A percentile compares a stretch with the other conserved stretches of the same genome.
phyloP scores from a whole-genome alignment of 257 asterid genomes.

The Craterostigma plantagineum region DNA sequence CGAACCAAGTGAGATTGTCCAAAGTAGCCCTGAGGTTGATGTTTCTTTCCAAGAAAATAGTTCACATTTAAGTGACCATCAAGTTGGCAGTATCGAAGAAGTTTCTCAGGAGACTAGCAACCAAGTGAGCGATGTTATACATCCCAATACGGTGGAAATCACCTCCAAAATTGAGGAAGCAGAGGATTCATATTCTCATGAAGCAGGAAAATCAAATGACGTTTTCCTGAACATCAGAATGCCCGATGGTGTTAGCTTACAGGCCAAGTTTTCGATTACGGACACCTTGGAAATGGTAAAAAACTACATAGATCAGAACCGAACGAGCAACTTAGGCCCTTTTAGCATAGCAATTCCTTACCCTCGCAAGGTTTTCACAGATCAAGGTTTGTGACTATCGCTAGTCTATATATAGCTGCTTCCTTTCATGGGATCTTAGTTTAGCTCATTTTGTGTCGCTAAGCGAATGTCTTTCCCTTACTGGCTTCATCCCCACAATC shows the following conservation, averaged over 20 bases:
- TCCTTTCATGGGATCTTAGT: background rate
- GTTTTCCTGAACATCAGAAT: slow-evolving; percentile 59
- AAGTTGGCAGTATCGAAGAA: slow-evolving; percentile 13
- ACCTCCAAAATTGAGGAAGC: slow-evolving; percentile 21
- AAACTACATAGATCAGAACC: slow-evolving; percentile 36
- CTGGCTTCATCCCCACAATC: too few species aligned
- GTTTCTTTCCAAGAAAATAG: slow-evolving; percentile 13
- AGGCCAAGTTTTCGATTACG: slow-evolving; percentile 31
- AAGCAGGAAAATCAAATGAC: slow-evolving; percentile 29
- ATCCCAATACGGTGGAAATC: slow-evolving; percentile 11
- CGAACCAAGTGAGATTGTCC: slow-evolving; percentile 15
- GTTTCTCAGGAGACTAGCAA: slow-evolving; percentile 16
- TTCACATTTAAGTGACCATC: slow-evolving; percentile 10
- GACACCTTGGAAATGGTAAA: slow-evolving; percentile 64
- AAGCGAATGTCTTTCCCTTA: too few species aligned
- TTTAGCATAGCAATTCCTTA: slow-evolving; percentile 75
- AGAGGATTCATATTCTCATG: slow-evolving; percentile 19
- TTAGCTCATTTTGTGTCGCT: too few species aligned
- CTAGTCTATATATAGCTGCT: background rate
- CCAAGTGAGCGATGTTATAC: slow-evolving; percentile 16
- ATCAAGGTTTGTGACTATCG: slow-evolving; percentile 36
- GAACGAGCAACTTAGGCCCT: slow-evolving; percentile 35
- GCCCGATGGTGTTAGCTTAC: slow-evolving; percentile 63
- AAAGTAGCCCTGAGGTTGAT: slow-evolving; percentile 14
- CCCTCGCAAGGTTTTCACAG: slow-evolving; percentile 77